Conservation (phyloP, 2,329 filamentous ascomycete species). For the Drechslera avenae region DNA sequence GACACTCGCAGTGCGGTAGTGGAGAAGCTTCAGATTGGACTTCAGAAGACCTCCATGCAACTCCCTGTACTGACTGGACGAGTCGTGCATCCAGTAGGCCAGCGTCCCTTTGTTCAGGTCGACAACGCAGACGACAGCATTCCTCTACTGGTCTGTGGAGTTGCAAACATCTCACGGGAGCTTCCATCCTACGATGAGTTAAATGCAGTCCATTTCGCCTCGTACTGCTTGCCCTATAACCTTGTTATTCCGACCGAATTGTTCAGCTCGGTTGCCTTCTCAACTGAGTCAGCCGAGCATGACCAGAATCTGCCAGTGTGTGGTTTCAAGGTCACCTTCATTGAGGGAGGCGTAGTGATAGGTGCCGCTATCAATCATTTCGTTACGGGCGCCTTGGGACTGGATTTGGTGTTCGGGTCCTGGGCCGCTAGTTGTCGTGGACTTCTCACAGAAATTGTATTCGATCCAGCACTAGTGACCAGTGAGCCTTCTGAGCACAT, state of each 20-base stretch:
- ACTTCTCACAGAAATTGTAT: constrained; percentile 1
- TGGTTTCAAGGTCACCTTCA: constrained; percentile 4
- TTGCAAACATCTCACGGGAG: constrained; percentile 2
- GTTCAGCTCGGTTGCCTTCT: constrained; percentile 1
- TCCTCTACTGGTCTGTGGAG: constrained; percentile 1
- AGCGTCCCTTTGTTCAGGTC: constrained; percentile 3
- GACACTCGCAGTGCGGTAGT: constrained; percentile 2
- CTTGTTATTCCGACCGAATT: constrained; percentile 2
- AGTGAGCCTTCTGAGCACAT: not conserved
- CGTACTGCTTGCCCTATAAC: constrained; percentile 1
- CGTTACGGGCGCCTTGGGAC: constrained; percentile 1
- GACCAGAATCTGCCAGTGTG: constrained; percentile 1
- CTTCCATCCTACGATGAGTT: constrained; percentile 5
- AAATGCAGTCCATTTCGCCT: constrained; percentile 4
- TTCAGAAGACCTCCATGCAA: constrained; percentile 4
- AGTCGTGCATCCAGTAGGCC: constrained; percentile 1
- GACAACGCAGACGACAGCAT: constrained; percentile 3
- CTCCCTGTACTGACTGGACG: constrained; percentile 4
- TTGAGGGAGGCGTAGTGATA: constrained; percentile 3
- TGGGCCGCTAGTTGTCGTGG: constrained; percentile 3
- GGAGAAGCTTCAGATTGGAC: constrained; percentile 2
- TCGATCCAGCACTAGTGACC: not conserved
- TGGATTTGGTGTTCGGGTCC: not conserved
- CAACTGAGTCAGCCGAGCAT: constrained; percentile 1
- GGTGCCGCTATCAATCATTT: constrained; percentile 5